A percentile compares a stretch with the other conserved stretches of the same genome.
These are phyloP conservation scores for Bipolaris cookei DNA, from an alignment of 2,329 filamentous ascomycete species.

Conservation along the genomic window DNA sequence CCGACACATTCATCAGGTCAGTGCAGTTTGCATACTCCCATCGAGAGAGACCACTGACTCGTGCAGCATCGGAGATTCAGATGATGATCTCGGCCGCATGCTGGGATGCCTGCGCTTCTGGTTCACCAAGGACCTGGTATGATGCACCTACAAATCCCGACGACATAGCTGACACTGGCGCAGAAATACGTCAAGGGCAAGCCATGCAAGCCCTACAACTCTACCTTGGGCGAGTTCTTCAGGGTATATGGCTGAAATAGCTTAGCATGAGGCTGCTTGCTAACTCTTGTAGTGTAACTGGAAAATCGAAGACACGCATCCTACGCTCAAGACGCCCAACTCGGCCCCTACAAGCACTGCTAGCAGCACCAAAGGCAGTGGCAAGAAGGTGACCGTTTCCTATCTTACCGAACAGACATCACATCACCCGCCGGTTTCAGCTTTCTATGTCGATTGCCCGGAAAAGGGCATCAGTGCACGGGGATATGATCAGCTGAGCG, in stretches of 20 bases:
- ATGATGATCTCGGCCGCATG: conserved; percentile 92
- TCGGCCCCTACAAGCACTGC: conserved; percentile 49
- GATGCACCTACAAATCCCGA: conserved; percentile 19
- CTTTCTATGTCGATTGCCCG: conserved; percentile 91
- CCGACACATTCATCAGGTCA: conserved; percentile 80
- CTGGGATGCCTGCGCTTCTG: conserved; percentile 93
- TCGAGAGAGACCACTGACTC: conserved; percentile 45
- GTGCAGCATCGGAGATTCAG: conserved; percentile 78
- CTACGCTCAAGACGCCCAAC: conserved; percentile 59
- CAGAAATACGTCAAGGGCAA: conserved; percentile 97
- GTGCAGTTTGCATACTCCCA: conserved; percentile 20
- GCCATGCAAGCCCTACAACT: conserved; percentile 99
- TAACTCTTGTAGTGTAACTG: conserved; percentile 76
- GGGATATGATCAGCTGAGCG: conserved; percentile 94
- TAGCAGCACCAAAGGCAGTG: conserved; percentile 47
- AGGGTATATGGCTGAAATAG: conserved; percentile 63
- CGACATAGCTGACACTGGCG: conserved; percentile 27
- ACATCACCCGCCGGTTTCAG: conserved; percentile 95
- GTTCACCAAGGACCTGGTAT: conserved; percentile 93
- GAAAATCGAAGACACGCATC: conserved; percentile 83
- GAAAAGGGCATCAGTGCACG: conserved; percentile 86
- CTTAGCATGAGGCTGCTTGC: neutral
- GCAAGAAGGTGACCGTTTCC: conserved; percentile 74
- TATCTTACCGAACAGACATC: conserved; percentile 98
- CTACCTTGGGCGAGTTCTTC: conserved; percentile 95